Conservation (phyloP, 2,329 filamentous ascomycete genomes). For the Davidsoniella neocaledoniae region DNA sequence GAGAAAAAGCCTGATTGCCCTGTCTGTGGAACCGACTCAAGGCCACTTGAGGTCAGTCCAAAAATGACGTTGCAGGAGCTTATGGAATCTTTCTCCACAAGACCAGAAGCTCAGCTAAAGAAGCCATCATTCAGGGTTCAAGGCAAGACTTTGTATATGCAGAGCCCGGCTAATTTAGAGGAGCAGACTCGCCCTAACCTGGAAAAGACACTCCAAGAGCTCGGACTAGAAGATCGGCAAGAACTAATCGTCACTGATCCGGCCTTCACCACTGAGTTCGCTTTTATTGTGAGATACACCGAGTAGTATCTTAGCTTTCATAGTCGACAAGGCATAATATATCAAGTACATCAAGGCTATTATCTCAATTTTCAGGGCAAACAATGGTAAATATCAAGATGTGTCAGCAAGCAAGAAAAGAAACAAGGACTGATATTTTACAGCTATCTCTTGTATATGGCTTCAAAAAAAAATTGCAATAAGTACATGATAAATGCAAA, state of each 20-base stretch:
- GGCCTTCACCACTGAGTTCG: constrained; percentile 61
- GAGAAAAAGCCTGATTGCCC: constrained; percentile 90
- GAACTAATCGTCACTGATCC: constrained; percentile 87
- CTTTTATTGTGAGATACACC: constrained; percentile 36
- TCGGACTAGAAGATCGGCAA: constrained; percentile 60
- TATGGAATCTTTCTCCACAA: constrained; percentile 64
- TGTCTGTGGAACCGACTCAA: constrained; percentile 73
- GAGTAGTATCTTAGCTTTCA: background rate
- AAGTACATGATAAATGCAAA: background rate
- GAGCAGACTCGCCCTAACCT: constrained; percentile 74
- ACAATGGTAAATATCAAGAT: background rate
- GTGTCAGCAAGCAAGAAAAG: background rate
- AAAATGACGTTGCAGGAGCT: constrained; percentile 65
- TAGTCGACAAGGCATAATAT: background rate
- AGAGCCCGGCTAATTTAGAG: constrained; percentile 63
- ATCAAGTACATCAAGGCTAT: too few relatives aligned
- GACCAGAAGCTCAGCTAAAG: constrained; percentile 84
- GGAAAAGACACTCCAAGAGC: constrained; percentile 54
- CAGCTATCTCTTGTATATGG: constrained; percentile 1
- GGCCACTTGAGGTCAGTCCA: constrained; percentile 55
- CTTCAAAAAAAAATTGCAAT: constrained; percentile 8
- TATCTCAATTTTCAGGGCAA: too few relatives aligned
- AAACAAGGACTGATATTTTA: background rate
- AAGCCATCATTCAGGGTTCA: constrained; percentile 71
- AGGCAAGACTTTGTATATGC: constrained; percentile 79